Base-by-base conservation (phyloP, 192 early-diverging fungal species). In the Thoreauomyces humboldtii region DNA sequence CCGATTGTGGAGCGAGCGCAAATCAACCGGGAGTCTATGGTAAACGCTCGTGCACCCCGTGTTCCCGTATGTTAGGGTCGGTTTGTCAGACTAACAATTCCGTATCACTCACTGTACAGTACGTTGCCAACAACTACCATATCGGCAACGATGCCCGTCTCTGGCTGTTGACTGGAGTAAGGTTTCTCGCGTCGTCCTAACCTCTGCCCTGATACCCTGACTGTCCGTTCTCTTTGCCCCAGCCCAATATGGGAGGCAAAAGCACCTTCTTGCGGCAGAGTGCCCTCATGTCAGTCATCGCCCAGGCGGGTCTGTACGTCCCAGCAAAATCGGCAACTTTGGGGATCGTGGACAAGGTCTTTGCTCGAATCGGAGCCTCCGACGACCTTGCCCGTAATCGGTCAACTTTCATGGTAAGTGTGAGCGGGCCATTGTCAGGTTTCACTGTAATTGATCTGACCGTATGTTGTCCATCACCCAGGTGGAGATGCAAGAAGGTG, bases 211-310 rank as follows among this genome's bases (percentile, higher is more conserved):
- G 38, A 41, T 12, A 41, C 9, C 38, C 9, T 12, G 9, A 41
- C 17, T 41, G 38, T 41, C n/a, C 5, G n/a, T 46, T 46, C 12
- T 46, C 44, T 46, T 2, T 29, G 22, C 24, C 79, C 0, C 82
- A 89, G 32, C 92, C 90, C 12, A 92, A 92, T 61, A 91, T 93
- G 90, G 89, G 88, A 2, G 90, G 90, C 29, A 85, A 88, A 60
- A 73, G 68, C 38, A 89, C 87, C 9, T 87, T 86, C 61, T 79
- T 91, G 22, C 74, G 89, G 7, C 84, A 89, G 58, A 78, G 77
- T 22, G 82, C 82, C 33, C 12, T 84, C 25, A 66, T 82, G 38
- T 65, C 68, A 2, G 67, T 80, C 48, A 81, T 91, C 79, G 89
- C 84, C 0, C 91, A 93, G 46, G 81, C 87, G 0, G 90, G 92